Conservation (phyloP, 306 rosid genomes). For the Begonia fuchsioides region DNA sequence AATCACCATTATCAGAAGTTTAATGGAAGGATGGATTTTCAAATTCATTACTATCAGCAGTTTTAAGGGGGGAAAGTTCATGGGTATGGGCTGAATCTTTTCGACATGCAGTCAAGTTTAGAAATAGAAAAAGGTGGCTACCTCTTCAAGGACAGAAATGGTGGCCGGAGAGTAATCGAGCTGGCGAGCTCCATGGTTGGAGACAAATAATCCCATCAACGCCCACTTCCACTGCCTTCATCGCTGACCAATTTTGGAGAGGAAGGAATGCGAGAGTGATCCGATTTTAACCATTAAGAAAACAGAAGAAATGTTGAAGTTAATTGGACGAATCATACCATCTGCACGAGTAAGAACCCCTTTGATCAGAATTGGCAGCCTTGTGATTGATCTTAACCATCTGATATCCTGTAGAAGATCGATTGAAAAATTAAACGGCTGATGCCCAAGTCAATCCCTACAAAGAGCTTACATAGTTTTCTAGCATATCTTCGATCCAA, state of each 20-base stretch:
- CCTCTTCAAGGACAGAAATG: constrained; percentile 31
- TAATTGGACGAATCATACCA: constrained; percentile 15
- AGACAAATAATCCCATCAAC: constrained; percentile 24
- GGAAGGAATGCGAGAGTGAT: background rate
- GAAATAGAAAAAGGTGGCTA: background rate
- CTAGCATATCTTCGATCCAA: background rate
- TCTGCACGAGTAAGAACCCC: constrained; percentile 32
- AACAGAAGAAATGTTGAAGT: background rate
- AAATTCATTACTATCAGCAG: too few relatives aligned
- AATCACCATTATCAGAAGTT: background rate
- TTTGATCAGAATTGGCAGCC: constrained; percentile 25
- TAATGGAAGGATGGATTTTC: too few relatives aligned
- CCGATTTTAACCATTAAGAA: background rate
- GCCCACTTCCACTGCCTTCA: constrained; percentile 23
- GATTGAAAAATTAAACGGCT: background rate
- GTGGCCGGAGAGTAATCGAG: constrained; percentile 22
- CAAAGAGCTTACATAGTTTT: background rate
- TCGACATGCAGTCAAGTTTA: background rate
- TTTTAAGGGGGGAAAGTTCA: too few relatives aligned
- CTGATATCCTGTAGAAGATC: constrained; percentile 15
- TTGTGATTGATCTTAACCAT: constrained; percentile 27
- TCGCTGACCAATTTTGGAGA: constrained; percentile 14
- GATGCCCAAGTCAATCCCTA: background rate
- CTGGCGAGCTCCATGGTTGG: constrained; percentile 39
- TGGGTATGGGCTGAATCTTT: too few relatives aligned